Evolutionary conservation across 2,329 filamentous ascomycete species (phyloP).

Genomic region (Colletotrichum sp.): DNA sequence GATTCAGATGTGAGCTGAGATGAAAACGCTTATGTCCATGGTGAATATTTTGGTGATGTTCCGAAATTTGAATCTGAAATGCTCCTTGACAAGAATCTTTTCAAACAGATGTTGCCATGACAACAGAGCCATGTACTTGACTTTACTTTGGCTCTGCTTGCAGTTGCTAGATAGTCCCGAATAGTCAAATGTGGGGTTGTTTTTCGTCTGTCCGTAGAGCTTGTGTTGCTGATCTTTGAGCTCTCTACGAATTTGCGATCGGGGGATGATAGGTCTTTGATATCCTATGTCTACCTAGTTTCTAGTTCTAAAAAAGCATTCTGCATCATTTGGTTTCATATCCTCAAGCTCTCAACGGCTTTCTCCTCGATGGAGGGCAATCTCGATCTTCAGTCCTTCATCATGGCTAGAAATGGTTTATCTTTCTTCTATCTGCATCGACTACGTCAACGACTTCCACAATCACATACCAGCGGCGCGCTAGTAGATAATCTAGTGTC

Average conservation of each 20-base stretch:
- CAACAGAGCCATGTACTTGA: background rate
- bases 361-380: background rate
- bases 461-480: background rate
- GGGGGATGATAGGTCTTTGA: background rate
- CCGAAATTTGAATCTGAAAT: accelerated
- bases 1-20: background rate
- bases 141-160: background rate
- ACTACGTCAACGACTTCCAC: background rate
- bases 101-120: background rate
- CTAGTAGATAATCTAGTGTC: background rate
- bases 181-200: background rate
- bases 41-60: background rate
- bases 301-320: accelerated
- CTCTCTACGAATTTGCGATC: background rate
- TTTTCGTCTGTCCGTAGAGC: background rate
- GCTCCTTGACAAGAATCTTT: accelerated
- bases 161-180: background rate
- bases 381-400: background rate
- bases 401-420: background rate
- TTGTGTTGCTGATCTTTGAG: background rate
- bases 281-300: background rate
- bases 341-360: background rate
- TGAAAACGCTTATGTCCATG: accelerated
- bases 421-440: background rate
- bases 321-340: background rate